Percentiles rank a stretch among this genome's conserved stretches.
Evolutionary conservation across 2,329 filamentous ascomycete genomes (phyloP).

Genomic region (Paraphaeosphaeria minitans): DNA sequence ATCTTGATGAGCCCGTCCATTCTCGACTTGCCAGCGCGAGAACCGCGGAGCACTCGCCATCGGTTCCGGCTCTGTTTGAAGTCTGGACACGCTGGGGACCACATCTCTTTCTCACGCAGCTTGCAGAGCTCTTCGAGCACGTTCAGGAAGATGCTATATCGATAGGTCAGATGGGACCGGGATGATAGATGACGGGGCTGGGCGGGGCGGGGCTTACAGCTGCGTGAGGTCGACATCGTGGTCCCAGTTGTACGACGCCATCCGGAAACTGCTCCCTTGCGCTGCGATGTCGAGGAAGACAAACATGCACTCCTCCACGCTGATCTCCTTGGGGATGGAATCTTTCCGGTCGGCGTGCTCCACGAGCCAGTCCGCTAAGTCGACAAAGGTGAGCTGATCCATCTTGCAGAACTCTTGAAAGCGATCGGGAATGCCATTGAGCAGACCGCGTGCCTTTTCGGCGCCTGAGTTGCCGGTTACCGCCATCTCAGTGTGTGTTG

Average conservation of each 20-base stretch:
- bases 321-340: constrained; percentile 34
- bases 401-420: constrained; percentile 47
- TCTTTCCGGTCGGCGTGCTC: constrained; percentile 37
- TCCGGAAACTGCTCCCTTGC: constrained; percentile 43
- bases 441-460: constrained; percentile 35
- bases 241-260: constrained; percentile 40
- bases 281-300: constrained; percentile 46
- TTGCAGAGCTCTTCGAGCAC: constrained; percentile 39
- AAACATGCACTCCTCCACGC: constrained; percentile 45
- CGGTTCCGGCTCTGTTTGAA: constrained; percentile 36
- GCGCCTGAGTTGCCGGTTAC: constrained; percentile 33
- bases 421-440: constrained; percentile 43
- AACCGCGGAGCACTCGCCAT: constrained; percentile 40
- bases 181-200: constrained; percentile 1
- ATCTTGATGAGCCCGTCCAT: constrained; percentile 41
- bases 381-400: constrained; percentile 46
- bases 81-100: constrained; percentile 38
- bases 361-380: constrained; percentile 46
- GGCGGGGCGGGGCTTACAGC: constrained; percentile 33
- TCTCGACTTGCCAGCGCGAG: constrained; percentile 36
- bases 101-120: constrained; percentile 40
- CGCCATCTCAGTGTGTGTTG: constrained; percentile 22
- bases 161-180: constrained; percentile 2
- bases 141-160: constrained; percentile 42
- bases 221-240: constrained; percentile 44